phyloP scores from a whole-genome alignment of 768 basidiomycete species.

The Amanita pseudoporphyria region DNA sequence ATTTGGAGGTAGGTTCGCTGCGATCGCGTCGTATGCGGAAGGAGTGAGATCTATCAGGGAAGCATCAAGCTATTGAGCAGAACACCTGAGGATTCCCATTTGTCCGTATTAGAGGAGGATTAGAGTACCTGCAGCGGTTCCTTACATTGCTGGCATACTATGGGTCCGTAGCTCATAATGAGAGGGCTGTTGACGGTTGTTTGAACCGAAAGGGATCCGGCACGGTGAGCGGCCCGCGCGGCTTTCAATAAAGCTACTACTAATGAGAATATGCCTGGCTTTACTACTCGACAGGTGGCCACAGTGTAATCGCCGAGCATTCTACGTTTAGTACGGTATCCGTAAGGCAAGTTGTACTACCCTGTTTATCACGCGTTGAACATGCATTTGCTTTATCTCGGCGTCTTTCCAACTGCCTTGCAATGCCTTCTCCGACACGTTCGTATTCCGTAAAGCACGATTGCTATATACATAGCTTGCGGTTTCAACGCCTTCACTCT shows the following conservation, averaged over 20 bases:
- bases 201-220: neutral
- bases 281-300: no score
- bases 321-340: no score
- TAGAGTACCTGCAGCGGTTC: conserved; percentile 69
- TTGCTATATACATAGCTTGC: neutral
- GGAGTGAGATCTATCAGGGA: conserved; percentile 83
- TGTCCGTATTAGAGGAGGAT: conserved; percentile 7
- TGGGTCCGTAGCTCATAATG: conserved; percentile 32
- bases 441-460: neutral
- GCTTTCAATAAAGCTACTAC: no score
- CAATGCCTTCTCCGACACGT: neutral
- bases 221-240: neutral
- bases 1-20: conserved; percentile 50
- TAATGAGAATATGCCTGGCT: no score
- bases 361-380: neutral
- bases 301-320: no score
- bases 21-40: conserved; percentile 82
- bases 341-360: neutral
- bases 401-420: neutral
- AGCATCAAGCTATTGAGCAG: conserved; percentile 58
- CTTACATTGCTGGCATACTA: conserved; percentile 83
- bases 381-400: neutral
- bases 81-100: conserved; percentile 10
- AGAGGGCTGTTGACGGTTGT: conserved; percentile 5
- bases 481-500: neutral